Evolutionary conservation across 2,329 filamentous ascomycete genomes (phyloP), one percentile per base, ranked within the genome.

Genomic region (Venturia carpophila): DNA sequence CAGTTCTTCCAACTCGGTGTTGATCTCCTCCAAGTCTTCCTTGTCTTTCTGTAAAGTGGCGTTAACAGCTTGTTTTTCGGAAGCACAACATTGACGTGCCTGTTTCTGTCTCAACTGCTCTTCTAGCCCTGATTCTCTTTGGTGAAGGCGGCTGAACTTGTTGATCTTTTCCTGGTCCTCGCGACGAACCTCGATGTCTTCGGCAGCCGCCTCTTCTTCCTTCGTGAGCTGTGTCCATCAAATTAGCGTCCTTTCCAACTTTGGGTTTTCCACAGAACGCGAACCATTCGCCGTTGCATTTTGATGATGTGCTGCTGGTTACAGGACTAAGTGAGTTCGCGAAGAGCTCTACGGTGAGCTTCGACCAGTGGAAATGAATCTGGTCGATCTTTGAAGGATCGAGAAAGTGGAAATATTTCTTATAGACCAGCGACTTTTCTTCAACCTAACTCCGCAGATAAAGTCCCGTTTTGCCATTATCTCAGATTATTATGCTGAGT

Each of bases 131-230:
- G 89, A 82, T 75, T 96, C 90, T 63, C 90, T 88, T 75, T 95
- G 91, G 76, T 99, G 94, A 68, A 99, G 82, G 56, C 92, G 87
- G 77, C 92, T 97, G 82, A 99, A 99, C 69, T 87, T 88, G 79
- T 99, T 99, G 85, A 99, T 99, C 79, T 94, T 96, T 79, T 97
- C 92, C 77, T 99, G 94, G 75, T 99, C 94, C 76, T 97, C 92
- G 73, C 92, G 89, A 67, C 94, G 90, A 66, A 99, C 94, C 77
- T 97, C 90, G 71, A 92, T 88, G 74, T 99, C 94, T 69, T 94
- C 89, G 67, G 85, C 84, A 63, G 82, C 83, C 66, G 81, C 88
- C 78, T 99, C 94, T 72, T 97, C 93, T 67, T 96, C 93, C 74
- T 91, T 95, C 58, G 91, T 91, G 70, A 99, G 88, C 94, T 97